These are phyloP conservation scores for Ceratobasidium sp. DNA, from an alignment of 1,284 basidiomycete species.

Conservation along the genomic window DNA sequence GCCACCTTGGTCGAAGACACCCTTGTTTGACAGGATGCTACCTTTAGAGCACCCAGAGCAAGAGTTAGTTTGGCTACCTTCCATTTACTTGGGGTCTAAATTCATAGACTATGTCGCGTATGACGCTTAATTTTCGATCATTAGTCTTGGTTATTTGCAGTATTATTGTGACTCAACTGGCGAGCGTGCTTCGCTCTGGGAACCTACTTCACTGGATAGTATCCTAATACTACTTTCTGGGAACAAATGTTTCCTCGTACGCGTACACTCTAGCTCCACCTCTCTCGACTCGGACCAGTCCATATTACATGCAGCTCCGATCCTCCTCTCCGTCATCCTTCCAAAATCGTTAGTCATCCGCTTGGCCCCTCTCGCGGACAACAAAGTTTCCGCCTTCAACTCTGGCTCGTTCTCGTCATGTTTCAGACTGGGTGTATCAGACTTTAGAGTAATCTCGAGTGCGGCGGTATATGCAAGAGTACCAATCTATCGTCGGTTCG, in stretches of 20 bases:
- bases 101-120: slow-evolving; percentile 79
- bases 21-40: slow-evolving; percentile 90
- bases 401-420: slow-evolving; percentile 76
- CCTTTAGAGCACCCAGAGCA: slow-evolving; percentile 81
- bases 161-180: slow-evolving; percentile 72
- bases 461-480: background rate
- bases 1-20: slow-evolving; percentile 87
- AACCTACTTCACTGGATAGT: slow-evolving; percentile 70
- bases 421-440: slow-evolving; percentile 85
- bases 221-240: slow-evolving; percentile 84
- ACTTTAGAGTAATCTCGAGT: slow-evolving; percentile 65
- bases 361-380: slow-evolving; percentile 76
- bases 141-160: slow-evolving; percentile 51
- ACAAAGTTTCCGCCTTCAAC: slow-evolving; percentile 79
- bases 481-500: background rate
- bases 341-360: slow-evolving; percentile 61
- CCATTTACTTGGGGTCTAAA: slow-evolving; percentile 94
- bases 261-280: slow-evolving; percentile 48
- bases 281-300: too few relatives aligned
- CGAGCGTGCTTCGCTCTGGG: slow-evolving; percentile 65
- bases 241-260: slow-evolving; percentile 92
- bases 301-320: slow-evolving; percentile 86
- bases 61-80: slow-evolving; percentile 73
- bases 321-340: slow-evolving; percentile 87
- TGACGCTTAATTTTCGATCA: background rate